phyloP scores from a whole-genome alignment of 192 early-diverging fungal species.

The Paraglomus brasilianum region DNA sequence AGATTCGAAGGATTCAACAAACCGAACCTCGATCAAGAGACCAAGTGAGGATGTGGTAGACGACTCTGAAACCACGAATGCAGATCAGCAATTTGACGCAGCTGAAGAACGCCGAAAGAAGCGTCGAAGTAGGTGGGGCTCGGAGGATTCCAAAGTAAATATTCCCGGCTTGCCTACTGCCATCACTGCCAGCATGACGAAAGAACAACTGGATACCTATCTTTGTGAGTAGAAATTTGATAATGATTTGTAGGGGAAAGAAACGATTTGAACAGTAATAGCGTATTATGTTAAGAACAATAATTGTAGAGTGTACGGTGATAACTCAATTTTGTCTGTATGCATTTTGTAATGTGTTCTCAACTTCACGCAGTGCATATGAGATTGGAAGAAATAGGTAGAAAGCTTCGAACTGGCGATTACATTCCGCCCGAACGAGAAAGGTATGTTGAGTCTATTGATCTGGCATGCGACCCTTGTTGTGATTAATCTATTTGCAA shows the following conservation, averaged over 20 bases:
- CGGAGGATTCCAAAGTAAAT: constrained; percentile 65
- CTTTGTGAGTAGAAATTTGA: constrained; percentile 56
- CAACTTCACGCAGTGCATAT: constrained; percentile 61
- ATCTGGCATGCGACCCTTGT: neutral
- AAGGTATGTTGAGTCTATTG: constrained; percentile 56
- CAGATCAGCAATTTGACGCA: constrained; percentile 37
- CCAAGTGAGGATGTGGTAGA: too few relatives aligned
- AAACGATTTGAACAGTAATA: too few relatives aligned
- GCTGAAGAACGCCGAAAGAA: constrained; percentile 59
- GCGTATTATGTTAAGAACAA: too few relatives aligned
- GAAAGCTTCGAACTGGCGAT: constrained; percentile 78
- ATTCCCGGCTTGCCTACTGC: constrained; percentile 79
- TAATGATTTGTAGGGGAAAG: too few relatives aligned
- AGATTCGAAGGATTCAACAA: too few relatives aligned
- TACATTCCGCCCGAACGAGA: constrained; percentile 77
- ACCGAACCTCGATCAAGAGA: too few relatives aligned
- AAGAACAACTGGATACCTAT: constrained; percentile 80
- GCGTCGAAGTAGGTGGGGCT: constrained; percentile 89
- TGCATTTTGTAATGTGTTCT: neutral
- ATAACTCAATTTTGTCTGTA: too few relatives aligned
- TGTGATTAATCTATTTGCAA: neutral
- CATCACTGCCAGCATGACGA: constrained; percentile 70
- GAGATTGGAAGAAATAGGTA: constrained; percentile 89
- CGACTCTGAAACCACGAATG: too few relatives aligned
- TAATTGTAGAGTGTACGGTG: too few relatives aligned